Evolutionary conservation across 768 basidiomycete genomes (phyloP), one percentile per base, ranked within the genome.

Genomic region (Peribolospora kevripleyi): DNA sequence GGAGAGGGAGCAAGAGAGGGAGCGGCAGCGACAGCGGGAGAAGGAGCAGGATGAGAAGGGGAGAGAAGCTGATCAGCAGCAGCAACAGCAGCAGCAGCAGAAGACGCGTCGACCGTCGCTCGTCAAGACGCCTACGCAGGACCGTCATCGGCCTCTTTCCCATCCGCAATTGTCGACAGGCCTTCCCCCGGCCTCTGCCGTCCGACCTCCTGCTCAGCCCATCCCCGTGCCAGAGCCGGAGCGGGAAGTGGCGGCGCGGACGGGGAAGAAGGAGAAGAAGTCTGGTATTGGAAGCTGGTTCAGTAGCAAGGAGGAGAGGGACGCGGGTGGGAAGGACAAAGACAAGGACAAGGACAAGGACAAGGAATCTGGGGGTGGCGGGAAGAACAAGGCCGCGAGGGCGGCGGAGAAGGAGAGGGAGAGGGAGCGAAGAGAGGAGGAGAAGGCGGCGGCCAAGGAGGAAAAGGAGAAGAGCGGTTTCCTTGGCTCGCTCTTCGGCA

Each of bases 401-500:
- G 56, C 61, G 9, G 38, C 49, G 9, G 53, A 53, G 42, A 53
- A 46, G 42, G 55, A 61, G 40, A 53, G 53, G n/a, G 47, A 53
- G 40, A 51, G 61, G 38, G 57, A 57, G 25, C 65, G 65, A 55
- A 59, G 60, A 51, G 73, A 75, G 61, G 75, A 74, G 65, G 74
- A 76, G 58, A 71, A 72, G 48, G 75, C 58, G 50, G 53, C 50
- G 36, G 42, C 54, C 7, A 76, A 76, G 63, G 73, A 73, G 57
- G 72, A 73, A 59, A 79, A 79, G 65, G 80, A 82, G n/a, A 69
- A 76, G 48, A 63, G 65, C 14, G 74, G 86, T 2, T 93, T 95
- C 72, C 86, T 97, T 60, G 86, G 87, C 2, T 85, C 84, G 8
- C 71, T 95, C 3, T 95, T 95, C 36, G 73, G 80, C 60, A 79